A percentile compares a stretch with the other conserved stretches of the same genome.
These are phyloP conservation scores for Aspergillus felis DNA, from an alignment of 2,329 filamentous ascomycete genomes.

Conservation along the genomic window DNA sequence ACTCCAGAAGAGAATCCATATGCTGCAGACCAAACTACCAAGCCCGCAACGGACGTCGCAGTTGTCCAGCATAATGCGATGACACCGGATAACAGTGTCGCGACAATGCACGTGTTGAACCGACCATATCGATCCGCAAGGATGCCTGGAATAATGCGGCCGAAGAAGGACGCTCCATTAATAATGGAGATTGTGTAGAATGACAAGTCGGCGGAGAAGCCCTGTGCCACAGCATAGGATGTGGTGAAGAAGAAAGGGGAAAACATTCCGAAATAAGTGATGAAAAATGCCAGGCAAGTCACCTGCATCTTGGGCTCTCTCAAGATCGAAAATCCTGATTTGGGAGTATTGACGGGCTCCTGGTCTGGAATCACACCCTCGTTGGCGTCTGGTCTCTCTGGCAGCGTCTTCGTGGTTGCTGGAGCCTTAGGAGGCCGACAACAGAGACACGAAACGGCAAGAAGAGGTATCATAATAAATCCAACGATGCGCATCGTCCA, in stretches of 20 bases:
- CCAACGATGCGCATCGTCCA: constrained; percentile 40
- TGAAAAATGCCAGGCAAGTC: constrained; percentile 30
- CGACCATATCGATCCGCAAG: constrained; percentile 33
- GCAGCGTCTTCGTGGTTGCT: not conserved
- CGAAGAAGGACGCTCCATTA: constrained; percentile 37
- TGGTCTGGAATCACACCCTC: not conserved
- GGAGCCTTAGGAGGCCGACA: constrained; percentile 6
- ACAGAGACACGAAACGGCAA: constrained; percentile 26
- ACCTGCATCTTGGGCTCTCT: constrained; percentile 21
- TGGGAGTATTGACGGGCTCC: not conserved
- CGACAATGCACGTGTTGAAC: constrained; percentile 30
- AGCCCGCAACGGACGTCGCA: constrained; percentile 40
- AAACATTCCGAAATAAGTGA: constrained; percentile 39
- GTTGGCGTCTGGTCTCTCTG: not conserved
- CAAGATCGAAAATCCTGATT: constrained; percentile 19
- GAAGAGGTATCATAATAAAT: constrained; percentile 39
- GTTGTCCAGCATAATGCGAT: constrained; percentile 46
- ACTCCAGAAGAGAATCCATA: constrained; percentile 49
- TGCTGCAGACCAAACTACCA: constrained; percentile 43
- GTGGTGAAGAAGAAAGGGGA: constrained; percentile 38
- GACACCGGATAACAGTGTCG: constrained; percentile 30
- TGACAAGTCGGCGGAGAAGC: constrained; percentile 26
- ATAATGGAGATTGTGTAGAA: constrained; percentile 39
- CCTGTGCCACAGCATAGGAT: constrained; percentile 24
- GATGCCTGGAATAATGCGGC: constrained; percentile 34